A percentile compares a stretch with the other conserved stretches of the same genome.
phyloP scores from a whole-genome alignment of 164 flowering plant species.

The Dillenia turbinata region DNA sequence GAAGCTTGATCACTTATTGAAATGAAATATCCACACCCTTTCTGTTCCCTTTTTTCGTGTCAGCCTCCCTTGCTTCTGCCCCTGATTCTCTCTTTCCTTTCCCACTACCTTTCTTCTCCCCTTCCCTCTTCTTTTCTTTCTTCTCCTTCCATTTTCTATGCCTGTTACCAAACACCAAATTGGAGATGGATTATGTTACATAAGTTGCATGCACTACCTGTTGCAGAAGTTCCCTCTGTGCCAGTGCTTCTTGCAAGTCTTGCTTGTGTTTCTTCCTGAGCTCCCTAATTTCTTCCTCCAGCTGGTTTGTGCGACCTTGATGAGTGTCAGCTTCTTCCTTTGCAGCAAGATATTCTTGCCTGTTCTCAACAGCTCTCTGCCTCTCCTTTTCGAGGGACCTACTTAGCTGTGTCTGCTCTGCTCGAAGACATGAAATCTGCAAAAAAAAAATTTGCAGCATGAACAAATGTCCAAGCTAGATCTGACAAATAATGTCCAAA shows the following conservation, averaged over 20 bases:
- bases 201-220: slow-evolving; percentile 41
- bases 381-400: slow-evolving; percentile 95
- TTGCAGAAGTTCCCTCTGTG: slow-evolving; percentile 65
- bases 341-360: slow-evolving; percentile 92
- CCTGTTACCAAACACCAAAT: too few relatives aligned
- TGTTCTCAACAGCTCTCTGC: slow-evolving; percentile 91
- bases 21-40: too few relatives aligned
- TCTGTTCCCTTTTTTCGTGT: too few relatives aligned
- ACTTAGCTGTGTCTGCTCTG: slow-evolving; percentile 88
- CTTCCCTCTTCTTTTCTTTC: too few relatives aligned
- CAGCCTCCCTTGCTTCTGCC: too few relatives aligned
- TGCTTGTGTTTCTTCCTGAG: slow-evolving; percentile 75
- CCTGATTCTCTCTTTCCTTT: too few relatives aligned
- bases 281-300: slow-evolving; percentile 79
- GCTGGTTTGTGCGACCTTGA: slow-evolving; percentile 84
- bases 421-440: slow-evolving; percentile 95
- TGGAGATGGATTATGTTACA: not conserved
- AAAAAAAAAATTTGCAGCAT: slow-evolving; percentile 14
- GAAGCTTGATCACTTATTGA: too few relatives aligned
- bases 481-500: not conserved
- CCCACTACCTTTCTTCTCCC: too few relatives aligned
- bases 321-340: slow-evolving; percentile 94
- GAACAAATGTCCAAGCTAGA: slow-evolving; percentile 18
- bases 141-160: too few relatives aligned
- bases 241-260: slow-evolving; percentile 66